Evolutionary conservation across 2,329 filamentous ascomycete species (phyloP), one percentile per base, ranked within the genome.

Genomic region (Fusarium subglutinans): DNA sequence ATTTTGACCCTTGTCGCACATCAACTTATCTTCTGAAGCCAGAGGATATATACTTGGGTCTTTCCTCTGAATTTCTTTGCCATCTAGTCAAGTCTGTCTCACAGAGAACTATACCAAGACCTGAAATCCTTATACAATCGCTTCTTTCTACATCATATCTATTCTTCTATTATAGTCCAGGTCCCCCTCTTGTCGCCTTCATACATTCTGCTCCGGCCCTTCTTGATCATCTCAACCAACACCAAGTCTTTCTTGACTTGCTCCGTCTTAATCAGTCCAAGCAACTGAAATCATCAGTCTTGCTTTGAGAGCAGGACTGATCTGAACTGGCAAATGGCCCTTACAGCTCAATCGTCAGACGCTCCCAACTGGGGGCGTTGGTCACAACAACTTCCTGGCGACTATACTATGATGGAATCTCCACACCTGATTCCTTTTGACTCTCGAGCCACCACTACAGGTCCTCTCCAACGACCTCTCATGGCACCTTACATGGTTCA

Each of bases 291-390:
- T 51, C 22, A 64, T 75, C 69, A 59, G 74, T 79, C 76, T 79
- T 79, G 76, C 76, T 72, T 47, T 54, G 15, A 60, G 28, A 54
- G 76, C 75, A 74, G 76, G 78, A 63, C 78, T 77, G 72, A 76
- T 66, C 45, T 67, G 33, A 58, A 66, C 43, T 63, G 51, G 63
- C 74, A 78, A 72, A 83, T 90, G 87, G 86, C 86, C 75, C 83
- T 88, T 76, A 83, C 85, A 64, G 81, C 84, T 78, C 84, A 86
- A 77, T 79, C 84, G 63, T 80, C 85, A 68, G 82, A 82, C 53
- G 77, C 83, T 73, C 82, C 85, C 60, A 83, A 81, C 81, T 91
- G 89, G 90, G 86, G 84, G 76, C 87, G 87, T 75, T 90, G 88
- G 86, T 81, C 85, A 73, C 81, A 86, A 67, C 87, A 89, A 47